Base-by-base conservation (phyloP, 2,329 filamentous ascomycete genomes). In the Coniosporium tulheliwenetii region DNA sequence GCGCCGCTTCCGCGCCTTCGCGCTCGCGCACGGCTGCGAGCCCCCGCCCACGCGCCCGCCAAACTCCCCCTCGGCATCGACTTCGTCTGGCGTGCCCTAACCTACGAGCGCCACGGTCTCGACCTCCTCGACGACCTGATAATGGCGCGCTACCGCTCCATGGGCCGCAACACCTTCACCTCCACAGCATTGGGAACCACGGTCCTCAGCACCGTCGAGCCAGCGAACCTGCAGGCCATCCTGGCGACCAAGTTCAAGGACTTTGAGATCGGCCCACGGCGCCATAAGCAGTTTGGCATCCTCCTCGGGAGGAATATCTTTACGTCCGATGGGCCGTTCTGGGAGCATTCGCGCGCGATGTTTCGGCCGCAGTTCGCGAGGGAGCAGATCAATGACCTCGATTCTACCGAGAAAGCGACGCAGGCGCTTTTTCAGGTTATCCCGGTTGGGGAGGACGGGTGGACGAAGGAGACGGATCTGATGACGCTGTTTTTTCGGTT, bases 201-300 rank as follows among this genome's bases (percentile, higher is more conserved):
- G 9, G 39, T 43, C n/a, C 36, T 49, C 15, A 26, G 43, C 9
- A 53, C 57, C 30, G 53, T 48, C 39, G 71, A 75, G 16, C 55
- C 54, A 8, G 63, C 63, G 10, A 77, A 77, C 46, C 59, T 77
- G 39, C 70, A 75, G 46, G 64, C 71, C 16, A 52, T 63, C 2
- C 61, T 77, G 1, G 66, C 70, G 1, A 63, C 63, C 0, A 64
- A 67, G 14, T 75, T 73, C 44, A 52, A 61, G 2, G 69, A 75
- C 42, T 77, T 67, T 41, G 48, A 48, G 29, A 49, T 50, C 15
- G 52, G 53, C 5, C 15, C 45, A 10, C 36, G 30, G 38, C 40
- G 49, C 30, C 41, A 47, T 36, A 41, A 42, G 12, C 38, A 41
- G 36, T 48, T 56, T 39, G 38, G 41, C 19, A 49, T 52, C 5